These are phyloP conservation scores for Delphinella strobiligena DNA, from an alignment of 2,329 filamentous ascomycete genomes.

Conservation along the genomic window DNA sequence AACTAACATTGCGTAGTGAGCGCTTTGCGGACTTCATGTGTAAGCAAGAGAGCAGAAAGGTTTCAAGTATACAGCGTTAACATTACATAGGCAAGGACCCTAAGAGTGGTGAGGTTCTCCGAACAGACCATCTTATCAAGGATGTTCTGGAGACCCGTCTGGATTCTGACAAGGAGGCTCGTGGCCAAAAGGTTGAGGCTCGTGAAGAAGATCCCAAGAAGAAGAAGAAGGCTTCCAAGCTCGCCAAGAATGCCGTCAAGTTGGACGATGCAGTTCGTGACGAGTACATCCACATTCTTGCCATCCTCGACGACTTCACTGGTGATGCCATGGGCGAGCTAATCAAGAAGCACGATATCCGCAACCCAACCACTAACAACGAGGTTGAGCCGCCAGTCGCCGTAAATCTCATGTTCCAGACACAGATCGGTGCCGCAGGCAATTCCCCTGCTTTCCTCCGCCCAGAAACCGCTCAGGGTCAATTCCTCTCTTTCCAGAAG, in stretches of 20 bases:
- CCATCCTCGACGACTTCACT: constrained; percentile 90
- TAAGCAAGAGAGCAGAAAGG: constrained; percentile 37
- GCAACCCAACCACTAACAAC: constrained; percentile 69
- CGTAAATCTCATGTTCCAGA: constrained; percentile 99
- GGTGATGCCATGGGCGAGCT: constrained; percentile 75
- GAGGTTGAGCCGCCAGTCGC: constrained; percentile 70
- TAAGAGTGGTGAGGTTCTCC: constrained; percentile 91
- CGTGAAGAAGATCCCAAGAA: constrained; percentile 72
- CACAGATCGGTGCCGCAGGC: constrained; percentile 82
- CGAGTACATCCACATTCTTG: constrained; percentile 85
- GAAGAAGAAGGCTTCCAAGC: constrained; percentile 68
- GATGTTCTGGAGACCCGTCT: constrained; percentile 78
- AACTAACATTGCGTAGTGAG: constrained; percentile 32
- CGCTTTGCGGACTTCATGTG: constrained; percentile 98
- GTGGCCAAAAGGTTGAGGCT: constrained; percentile 64
- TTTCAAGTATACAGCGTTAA: neutral
- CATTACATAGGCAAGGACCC: constrained; percentile 47
- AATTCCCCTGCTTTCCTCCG: constrained; percentile 76
- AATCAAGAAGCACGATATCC: constrained; percentile 84
- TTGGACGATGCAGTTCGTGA: constrained; percentile 74
- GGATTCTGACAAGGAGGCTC: constrained; percentile 84
- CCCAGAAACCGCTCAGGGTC: constrained; percentile 93
- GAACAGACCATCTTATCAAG: constrained; percentile 93
- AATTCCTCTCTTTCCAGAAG: constrained; percentile 95
- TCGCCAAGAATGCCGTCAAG: constrained; percentile 56